Evolutionary conservation across 768 basidiomycete genomes (phyloP).

Genomic region (Lanmaoa pseudosensibilis): DNA sequence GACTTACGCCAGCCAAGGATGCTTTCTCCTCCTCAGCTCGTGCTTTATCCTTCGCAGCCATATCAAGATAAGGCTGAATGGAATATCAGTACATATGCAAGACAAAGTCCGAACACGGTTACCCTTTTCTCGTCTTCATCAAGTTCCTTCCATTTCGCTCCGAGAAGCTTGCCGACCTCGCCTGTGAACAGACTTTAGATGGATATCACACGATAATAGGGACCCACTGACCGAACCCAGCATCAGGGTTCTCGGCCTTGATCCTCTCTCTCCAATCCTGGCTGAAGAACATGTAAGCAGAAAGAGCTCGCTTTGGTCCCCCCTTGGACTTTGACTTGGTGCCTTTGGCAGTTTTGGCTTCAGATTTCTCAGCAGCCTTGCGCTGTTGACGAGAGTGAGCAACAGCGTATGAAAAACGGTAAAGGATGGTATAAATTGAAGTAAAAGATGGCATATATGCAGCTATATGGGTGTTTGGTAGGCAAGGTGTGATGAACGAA

Average conservation of each 20-base stretch:
- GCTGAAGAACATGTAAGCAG: conserved; percentile 99
- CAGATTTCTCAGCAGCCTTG: conserved; percentile 74
- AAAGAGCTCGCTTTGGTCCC: conserved; percentile 84
- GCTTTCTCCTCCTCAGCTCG: conserved; percentile 83
- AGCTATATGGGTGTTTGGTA: conserved; percentile 3
- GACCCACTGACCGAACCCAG: conserved; percentile 71
- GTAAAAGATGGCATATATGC: conserved; percentile 20
- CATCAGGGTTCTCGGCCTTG: conserved; percentile 94
- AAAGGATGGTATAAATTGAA: conserved; percentile 4
- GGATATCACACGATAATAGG: background rate
- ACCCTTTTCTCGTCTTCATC: conserved; percentile 91
- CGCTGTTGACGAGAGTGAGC: conserved; percentile 44
- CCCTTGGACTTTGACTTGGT: conserved; percentile 75
- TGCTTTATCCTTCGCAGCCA: conserved; percentile 83
- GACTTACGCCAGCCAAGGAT: conserved; percentile 40
- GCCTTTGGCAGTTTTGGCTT: conserved; percentile 46
- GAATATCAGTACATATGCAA: conserved; percentile 5
- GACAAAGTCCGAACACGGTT: conserved; percentile 11
- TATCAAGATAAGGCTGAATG: conserved; percentile 79
- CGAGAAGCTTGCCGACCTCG: conserved; percentile 92
- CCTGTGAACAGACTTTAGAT: conserved; percentile 43
- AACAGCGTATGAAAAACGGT: background rate
- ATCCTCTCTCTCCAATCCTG: conserved; percentile 95
- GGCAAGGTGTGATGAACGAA: conserved; percentile 34
- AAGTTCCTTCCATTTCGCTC: conserved; percentile 96